These are phyloP conservation scores for Phytopythium montanum DNA, from an alignment of 352 stramenopile genomes.

Conservation along the genomic window DNA sequence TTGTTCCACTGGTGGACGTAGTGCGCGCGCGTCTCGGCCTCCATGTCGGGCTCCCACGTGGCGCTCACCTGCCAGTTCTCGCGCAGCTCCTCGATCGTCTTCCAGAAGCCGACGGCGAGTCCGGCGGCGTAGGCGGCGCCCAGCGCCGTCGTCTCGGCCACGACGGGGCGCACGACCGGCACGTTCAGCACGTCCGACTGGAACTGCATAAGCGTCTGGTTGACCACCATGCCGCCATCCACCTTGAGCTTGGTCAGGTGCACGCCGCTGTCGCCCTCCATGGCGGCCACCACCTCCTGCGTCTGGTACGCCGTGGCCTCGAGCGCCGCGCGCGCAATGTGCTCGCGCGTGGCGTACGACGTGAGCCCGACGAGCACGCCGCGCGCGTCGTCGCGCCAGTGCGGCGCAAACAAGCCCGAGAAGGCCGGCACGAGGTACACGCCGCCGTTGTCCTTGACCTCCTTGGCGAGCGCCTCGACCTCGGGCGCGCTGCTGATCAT, in stretches of 20 bases:
- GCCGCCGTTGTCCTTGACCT: constrained; percentile 92
- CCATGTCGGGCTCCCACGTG: constrained; percentile 77
- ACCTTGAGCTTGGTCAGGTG: constrained; percentile 92
- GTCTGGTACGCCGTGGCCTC: constrained; percentile 97
- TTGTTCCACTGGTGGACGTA: constrained; percentile 80
- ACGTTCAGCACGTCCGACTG: constrained; percentile 96
- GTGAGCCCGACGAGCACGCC: constrained; percentile 97
- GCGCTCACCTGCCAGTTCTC: constrained; percentile 77
- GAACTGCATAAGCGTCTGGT: constrained; percentile 98
- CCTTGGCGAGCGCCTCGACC: constrained; percentile 84
- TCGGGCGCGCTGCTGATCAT: constrained; percentile 90
- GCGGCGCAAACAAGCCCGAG: constrained; percentile 95
- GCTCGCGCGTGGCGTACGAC: constrained; percentile 92
- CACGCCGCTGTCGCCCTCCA: constrained; percentile 91
- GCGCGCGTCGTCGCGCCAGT: constrained; percentile 96
- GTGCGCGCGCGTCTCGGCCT: constrained; percentile 41
- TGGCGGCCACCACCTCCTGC: constrained; percentile 92
- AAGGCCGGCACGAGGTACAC: constrained; percentile 99
- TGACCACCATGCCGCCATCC: constrained; percentile 97
- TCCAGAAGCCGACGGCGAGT: constrained; percentile 96
- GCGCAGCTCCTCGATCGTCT: constrained; percentile 80
- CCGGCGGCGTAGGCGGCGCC: constrained; percentile 97
- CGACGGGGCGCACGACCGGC: constrained; percentile 90
- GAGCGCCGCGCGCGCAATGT: constrained; percentile 95
- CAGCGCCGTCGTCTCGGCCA: constrained; percentile 97